Evolutionary conservation across 2,329 filamentous ascomycete genomes (phyloP), one percentile per base, ranked within the genome.

Genomic region (Didymella pomorum): DNA sequence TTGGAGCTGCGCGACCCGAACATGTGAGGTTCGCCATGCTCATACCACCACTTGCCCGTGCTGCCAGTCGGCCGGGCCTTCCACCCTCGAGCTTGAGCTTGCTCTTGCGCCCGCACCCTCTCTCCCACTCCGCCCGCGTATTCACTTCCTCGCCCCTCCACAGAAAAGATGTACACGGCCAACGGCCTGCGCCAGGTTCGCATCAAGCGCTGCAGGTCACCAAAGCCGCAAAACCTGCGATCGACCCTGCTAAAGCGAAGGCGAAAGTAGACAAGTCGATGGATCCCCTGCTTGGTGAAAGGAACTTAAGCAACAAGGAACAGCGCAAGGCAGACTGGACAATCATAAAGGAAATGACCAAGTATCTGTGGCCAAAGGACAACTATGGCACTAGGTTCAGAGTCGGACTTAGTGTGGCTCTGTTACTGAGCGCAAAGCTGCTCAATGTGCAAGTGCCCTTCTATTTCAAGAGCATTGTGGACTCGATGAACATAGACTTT

Each of bases 391-490:
- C 93, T 3, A 92, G 96, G 75, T 80, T 93, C 62, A 88, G 95
- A 62, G 95, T 99, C 31, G 86, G 90, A 11, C 80, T 96, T 46
- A 93, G 94, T n/a, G 84, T 99, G 3, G 87, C 84, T 8, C 80
- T 99, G 62, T 84, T 99, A 35, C 80, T 99, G 21, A 92, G 93
- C 58, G 92, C 93, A 74, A 99, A 99, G 84, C 87, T 87, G 68
- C 73, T 99, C 71, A 99, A 98, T 77, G 95, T 99, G 16, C 93
- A 99, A 80, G 92, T 99, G 45, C 95, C 95, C 0, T 99, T 99
- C 76, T 99, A 97, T 82, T 99, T 99, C 83, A 98, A 98, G 83
- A 93, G 82, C 77, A 98, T 99, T 64, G 92, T 99, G 41, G 96
- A 99, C 77, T 88, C 92, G 20, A 97, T 99, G 92, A 99, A 99